Evolutionary conservation across 306 rosid species (phyloP), one percentile per base, ranked within the genome.

Genomic region (Cicer cuneatum): DNA sequence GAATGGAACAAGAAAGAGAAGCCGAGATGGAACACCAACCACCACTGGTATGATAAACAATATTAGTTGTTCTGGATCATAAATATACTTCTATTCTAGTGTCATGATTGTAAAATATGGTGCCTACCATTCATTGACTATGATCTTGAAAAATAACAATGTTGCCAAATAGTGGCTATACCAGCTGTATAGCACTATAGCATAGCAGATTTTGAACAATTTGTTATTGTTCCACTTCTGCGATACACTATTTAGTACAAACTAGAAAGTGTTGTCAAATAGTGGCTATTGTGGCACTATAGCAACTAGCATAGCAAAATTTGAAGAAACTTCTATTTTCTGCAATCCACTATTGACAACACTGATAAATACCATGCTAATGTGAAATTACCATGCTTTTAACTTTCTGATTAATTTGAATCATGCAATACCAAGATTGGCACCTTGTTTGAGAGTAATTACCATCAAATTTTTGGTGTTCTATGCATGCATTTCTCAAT

Each of bases 1-100:
- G 57, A 84, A 81, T 83, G 89, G 86, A 78, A 65, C 79, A 47
- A 86, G 90, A 84, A 94, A 87, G 87, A 87, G 99, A 85, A 90
- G 92, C 82, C 85, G 82, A 5, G 92, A 89, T 72, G 87, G 81
- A 78, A 90, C 96, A 66, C 90, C 92, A 53, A 74, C 83, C 57
- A 74, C 83, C 69, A 72, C 89, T 75, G 96, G 99, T 94, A 92
- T 61, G 81, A 67, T 56, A 65, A 83, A 72, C 60, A 10, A 56
- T 53, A 57, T 46, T 63, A 78, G 56, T 60, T 72, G 49, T 37
- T 72, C 78, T 58, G 74, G 47, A 74, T 82, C 42, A 65, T 40
- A 64, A 15, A 51, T 70, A 63, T 74, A 51, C 74, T 66, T 67
- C 57, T 57, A 1, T 47, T 61, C 43, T 49, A 0, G 45, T 72